phyloP scores from a whole-genome alignment of 208 protist genomes.

The Acanthamoeba lenticulata region DNA sequence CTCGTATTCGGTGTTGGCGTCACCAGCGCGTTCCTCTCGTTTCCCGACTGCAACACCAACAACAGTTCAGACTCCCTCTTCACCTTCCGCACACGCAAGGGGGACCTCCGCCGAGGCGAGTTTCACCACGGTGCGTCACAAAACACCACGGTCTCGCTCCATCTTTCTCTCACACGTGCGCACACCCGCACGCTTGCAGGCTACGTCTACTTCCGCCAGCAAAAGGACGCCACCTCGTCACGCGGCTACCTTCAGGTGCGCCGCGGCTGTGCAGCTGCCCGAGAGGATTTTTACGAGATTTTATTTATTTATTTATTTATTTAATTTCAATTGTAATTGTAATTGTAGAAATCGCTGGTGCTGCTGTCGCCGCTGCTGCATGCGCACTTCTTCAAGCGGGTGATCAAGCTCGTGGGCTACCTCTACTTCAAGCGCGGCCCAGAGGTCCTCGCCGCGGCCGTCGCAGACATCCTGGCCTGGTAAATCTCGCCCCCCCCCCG shows the following conservation, averaged over 20 bases:
- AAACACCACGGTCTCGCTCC: background rate
- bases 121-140: conserved; percentile 22
- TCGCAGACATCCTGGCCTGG: background rate
- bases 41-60: conserved; percentile 45
- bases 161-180: background rate
- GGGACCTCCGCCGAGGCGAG: background rate
- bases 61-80: conserved; percentile 36
- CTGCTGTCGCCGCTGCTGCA: conserved; percentile 20
- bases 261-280: too few relatives aligned
- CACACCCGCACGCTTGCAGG: background rate
- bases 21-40: background rate
- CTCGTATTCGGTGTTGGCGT: background rate
- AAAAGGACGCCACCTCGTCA: conserved; percentile 10
- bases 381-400: conserved; percentile 31
- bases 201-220: conserved; percentile 35
- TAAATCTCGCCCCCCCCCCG: background rate
- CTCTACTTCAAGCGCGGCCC: conserved; percentile 49
- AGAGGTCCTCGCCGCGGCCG: background rate
- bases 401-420: conserved; percentile 14
- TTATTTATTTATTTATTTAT: too few relatives aligned
- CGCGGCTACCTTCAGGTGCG: conserved; percentile 15
- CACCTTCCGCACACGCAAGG: conserved; percentile 39
- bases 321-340: too few relatives aligned
- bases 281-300: too few relatives aligned
- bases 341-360: conserved; percentile 15